Base-by-base conservation (phyloP, 2,329 filamentous ascomycete species). In the Penicillium sp. region DNA sequence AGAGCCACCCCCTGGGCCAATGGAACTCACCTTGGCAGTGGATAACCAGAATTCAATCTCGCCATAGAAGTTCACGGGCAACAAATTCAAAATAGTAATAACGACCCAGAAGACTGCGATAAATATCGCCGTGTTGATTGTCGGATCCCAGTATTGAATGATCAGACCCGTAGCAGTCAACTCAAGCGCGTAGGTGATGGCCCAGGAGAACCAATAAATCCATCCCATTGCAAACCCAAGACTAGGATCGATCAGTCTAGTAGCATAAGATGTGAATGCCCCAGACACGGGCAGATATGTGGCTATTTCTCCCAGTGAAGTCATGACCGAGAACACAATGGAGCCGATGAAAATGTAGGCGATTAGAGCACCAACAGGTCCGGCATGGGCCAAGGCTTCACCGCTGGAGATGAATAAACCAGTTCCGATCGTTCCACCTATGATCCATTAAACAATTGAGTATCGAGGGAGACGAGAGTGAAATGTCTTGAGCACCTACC, bases 121-220 rank as follows among this genome's bases (percentile, higher is more conserved):
- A 3, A 57, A 60, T 4, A 54, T 54, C 3, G 57, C 55, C 4
- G 55, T 51, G n/a, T 50, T 51, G 21, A 62, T 50, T 7, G 51
- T 50, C 3, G 46, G 19, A 44, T 57, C 49, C 60, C 60, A 62
- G 52, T 60, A 62, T 45, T 62, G 54, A 9, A 62, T 58, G 16
- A 60, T 60, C 1, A 60, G 37, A 49, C 57, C 57, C 19, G 57
- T 58, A 7, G 57, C 57, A 14, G 52, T 59, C n/a, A 59, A 23
- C 42, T 62, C 59, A 14, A 59, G 48, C 11, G 54, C 57, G 23
- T 57, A 59, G 4, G 57, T 60, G 9, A 59, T 57, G 2, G 57
- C 57, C 57, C 57, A 59, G 3, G 53, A 60, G 39, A 59, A 62
- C 57, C 60, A 62, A 39, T 62, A 60, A 27, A 57, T 58, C 59